Evolutionary conservation across 1,139 yeast species (phyloP).

Genomic region (Geotrichum histeridarum): DNA sequence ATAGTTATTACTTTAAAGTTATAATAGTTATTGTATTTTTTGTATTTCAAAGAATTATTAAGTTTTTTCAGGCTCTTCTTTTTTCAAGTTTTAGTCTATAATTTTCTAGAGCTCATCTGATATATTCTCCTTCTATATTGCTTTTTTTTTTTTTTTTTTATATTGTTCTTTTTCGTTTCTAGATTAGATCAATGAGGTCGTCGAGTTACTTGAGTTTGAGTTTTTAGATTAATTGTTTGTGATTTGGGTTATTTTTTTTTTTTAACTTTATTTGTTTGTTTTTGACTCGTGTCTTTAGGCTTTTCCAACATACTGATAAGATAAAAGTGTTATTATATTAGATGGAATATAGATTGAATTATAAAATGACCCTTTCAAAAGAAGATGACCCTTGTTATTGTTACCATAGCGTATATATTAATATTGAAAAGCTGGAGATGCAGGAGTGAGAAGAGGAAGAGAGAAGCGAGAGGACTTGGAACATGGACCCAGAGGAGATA

Average conservation of each 20-base stretch:
- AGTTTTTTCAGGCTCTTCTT: no score
- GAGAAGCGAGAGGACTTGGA: no score
- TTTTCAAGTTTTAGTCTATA: no score
- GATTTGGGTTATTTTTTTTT: no score
- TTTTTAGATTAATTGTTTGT: neutral
- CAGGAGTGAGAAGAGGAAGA: no score
- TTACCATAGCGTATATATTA: neutral
- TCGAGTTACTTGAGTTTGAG: neutral
- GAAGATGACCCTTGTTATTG: neutral
- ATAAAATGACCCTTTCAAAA: neutral
- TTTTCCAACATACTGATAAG: neutral
- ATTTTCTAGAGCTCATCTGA: no score
- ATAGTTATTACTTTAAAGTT: neutral
- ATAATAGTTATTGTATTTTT: neutral
- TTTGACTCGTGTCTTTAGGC: neutral
- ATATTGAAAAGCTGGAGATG: neutral
- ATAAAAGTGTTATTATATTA: neutral
- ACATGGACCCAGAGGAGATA: no score
- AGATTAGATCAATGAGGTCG: neutral
- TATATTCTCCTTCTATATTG: neutral
- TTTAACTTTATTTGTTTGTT: no score
- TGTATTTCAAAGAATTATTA: no score
- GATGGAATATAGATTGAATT: neutral
- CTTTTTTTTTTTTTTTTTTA: neutral
- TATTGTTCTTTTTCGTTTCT: neutral